Base-by-base conservation (phyloP, 2,329 filamentous ascomycete genomes). In the Cercospora sp. region DNA sequence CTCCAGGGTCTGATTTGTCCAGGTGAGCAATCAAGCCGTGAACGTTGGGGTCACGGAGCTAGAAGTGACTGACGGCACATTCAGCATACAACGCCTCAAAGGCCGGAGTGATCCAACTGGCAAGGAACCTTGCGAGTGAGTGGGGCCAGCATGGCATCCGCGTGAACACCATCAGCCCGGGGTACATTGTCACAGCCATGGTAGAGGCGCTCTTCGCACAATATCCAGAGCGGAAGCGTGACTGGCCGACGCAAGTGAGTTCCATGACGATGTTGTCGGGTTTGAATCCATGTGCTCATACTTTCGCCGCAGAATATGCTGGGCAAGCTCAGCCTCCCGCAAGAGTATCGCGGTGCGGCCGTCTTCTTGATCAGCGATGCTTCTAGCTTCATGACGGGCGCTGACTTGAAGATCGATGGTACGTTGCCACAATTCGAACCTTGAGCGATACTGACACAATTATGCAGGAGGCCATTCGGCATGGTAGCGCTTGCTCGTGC, bases 141-240 rank as follows among this genome's bases (percentile, higher is more conserved):
- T 93, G 90, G 91, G 91, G 90, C 58, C 79, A 83, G 72, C 80
- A 91, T 77, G 88, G 87, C 42, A 94, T 95, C 75, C 87, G 91
- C 2, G 70, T 94, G 69, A 94, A 95, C 81, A 93, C 90, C 13
- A 87, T 95, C 70, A 92, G 89, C 20, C 91, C 92, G 0, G 91
- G 92, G 45, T 93, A 93, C 77, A 92, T 93, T 75, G 86, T 91
- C 23, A 93, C 91, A 1, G 88, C 90, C 23, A 97, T 97, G 93
- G 91, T 94, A 1, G 87, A 92, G 77, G 86, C 87, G 67, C 86
- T 97, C 33, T 95, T 97, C 75, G 85, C 89, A 71, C 85, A 90
- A 71, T 91, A 87, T 72, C 93, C 93, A 0, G 91, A 93, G 75
- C 84, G 82, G 33, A 77, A 75, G 65, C 75, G 77, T n/a, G 86